phyloP scores from a whole-genome alignment of 2,329 filamentous ascomycete species.

The Plectosphaerella sp. region DNA sequence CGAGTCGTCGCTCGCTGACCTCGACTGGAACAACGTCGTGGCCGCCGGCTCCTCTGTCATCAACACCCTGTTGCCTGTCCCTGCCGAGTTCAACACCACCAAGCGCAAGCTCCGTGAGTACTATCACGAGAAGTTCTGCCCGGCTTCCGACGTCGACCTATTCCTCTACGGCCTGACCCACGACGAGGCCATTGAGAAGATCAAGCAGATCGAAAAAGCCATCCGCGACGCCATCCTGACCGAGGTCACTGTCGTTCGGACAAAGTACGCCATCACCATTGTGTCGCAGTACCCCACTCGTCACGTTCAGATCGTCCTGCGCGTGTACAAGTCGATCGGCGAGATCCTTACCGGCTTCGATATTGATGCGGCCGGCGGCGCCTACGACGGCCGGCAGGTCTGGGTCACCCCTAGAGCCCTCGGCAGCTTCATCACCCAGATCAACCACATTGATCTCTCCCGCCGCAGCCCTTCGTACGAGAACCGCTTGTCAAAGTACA shows the following conservation, averaged over 20 bases:
- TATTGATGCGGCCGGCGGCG: constrained; percentile 77
- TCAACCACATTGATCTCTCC: constrained; percentile 74
- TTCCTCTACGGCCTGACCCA: constrained; percentile 79
- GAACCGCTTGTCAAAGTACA: constrained; percentile 81
- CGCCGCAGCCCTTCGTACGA: constrained; percentile 83
- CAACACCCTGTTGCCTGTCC: constrained; percentile 71
- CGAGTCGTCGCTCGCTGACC: constrained; percentile 68
- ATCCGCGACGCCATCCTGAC: constrained; percentile 73
- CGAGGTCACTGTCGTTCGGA: constrained; percentile 80
- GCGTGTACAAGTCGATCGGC: constrained; percentile 77
- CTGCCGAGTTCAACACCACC: constrained; percentile 53
- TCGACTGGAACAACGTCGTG: constrained; percentile 80
- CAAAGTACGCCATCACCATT: constrained; percentile 85
- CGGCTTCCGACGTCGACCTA: constrained; percentile 81
- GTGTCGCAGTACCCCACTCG: constrained; percentile 78
- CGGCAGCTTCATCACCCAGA: constrained; percentile 75
- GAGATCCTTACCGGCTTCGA: constrained; percentile 88
- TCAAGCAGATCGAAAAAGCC: constrained; percentile 72
- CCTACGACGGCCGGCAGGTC: constrained; percentile 77
- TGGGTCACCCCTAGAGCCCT: constrained; percentile 74
- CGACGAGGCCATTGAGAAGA: constrained; percentile 75
- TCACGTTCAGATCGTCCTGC: constrained; percentile 78
- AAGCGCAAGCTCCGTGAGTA: constrained; percentile 65
- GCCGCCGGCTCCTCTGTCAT: constrained; percentile 78
- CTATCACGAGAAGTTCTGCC: constrained; percentile 77